Conservation (phyloP, 495 filamentous ascomycete genomes). For the Baudoinia panamericana region DNA sequence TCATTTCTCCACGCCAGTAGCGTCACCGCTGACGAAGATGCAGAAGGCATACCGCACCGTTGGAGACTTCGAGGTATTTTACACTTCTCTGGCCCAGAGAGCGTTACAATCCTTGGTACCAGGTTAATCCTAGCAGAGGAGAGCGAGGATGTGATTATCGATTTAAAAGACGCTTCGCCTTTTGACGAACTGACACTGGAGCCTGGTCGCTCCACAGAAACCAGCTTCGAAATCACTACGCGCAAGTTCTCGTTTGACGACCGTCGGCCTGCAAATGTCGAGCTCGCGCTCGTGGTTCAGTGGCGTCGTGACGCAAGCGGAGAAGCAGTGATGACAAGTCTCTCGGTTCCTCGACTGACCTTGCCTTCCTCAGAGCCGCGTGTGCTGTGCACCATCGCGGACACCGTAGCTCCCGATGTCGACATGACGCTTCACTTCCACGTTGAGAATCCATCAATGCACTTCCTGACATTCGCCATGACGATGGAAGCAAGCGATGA, state of each 20-base stretch:
- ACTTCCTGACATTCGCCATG: constrained; percentile 83
- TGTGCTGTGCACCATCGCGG: constrained; percentile 48
- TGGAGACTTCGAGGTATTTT: constrained; percentile 66
- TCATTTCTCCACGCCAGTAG: constrained; percentile 53
- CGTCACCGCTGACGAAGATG: constrained; percentile 22
- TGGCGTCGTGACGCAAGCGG: constrained; percentile 48
- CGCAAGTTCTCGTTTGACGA: constrained; percentile 71
- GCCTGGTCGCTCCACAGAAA: neutral
- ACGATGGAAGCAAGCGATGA: constrained; percentile 84
- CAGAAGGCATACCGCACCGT: constrained; percentile 55
- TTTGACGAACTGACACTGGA: neutral
- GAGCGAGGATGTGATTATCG: constrained; percentile 36
- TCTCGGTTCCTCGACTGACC: constrained; percentile 65
- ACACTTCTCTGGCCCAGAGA: constrained; percentile 60
- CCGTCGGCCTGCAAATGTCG: constrained; percentile 52
- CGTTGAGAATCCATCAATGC: constrained; percentile 86
- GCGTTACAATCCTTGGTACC: constrained; percentile 52
- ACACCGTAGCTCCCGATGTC: constrained; percentile 3
- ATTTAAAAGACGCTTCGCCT: neutral
- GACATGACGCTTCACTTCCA: constrained; percentile 50
- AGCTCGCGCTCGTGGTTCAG: constrained; percentile 58
- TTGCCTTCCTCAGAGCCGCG: constrained; percentile 76
- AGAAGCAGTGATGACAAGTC: constrained; percentile 41
- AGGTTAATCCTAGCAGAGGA: constrained; percentile 43
- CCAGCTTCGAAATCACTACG: constrained; percentile 39